Evolutionary conservation across 345 rosid genomes (phyloP).

Genomic region (Capsella bursapastoris): DNA sequence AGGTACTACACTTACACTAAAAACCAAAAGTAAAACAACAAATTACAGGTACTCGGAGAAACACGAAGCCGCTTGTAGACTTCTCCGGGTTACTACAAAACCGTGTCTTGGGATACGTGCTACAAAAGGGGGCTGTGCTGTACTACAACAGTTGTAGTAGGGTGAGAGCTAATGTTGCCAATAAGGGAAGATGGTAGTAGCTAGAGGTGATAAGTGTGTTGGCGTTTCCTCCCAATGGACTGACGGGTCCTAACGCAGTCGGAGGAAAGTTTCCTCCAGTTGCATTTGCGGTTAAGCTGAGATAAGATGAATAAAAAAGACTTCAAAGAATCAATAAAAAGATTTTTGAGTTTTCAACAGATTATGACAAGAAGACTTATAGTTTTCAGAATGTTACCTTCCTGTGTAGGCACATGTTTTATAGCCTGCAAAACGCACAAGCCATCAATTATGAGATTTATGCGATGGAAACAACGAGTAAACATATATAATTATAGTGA

Average conservation of each 20-base stretch:
- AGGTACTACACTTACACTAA: conserved; percentile 35
- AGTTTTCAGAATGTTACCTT: conserved; percentile 57
- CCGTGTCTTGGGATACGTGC: conserved; percentile 7
- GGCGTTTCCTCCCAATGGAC: conserved; percentile 55
- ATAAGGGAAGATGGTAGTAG: conserved; percentile 36
- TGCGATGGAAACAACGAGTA: neutral
- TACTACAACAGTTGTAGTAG: conserved; percentile 37
- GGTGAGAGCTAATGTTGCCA: conserved; percentile 47
- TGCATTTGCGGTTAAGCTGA: conserved; percentile 58
- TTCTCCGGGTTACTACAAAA: conserved; percentile 35
- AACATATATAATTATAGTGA: neutral
- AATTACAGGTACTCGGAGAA: conserved; percentile 17
- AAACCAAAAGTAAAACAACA: conserved; percentile 24
- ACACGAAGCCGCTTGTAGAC: neutral
- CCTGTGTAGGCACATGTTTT: conserved; percentile 73
- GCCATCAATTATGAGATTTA: conserved; percentile 10
- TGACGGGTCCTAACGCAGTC: conserved; percentile 66
- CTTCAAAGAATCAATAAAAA: neutral
- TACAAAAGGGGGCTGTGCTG: conserved; percentile 32
- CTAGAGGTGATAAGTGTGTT: conserved; percentile 42
- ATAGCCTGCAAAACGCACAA: conserved; percentile 61
- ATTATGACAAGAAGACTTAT: neutral
- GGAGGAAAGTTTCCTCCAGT: conserved; percentile 52
- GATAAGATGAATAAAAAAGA: conserved; percentile 1
- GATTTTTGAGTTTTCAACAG: neutral